Percentiles rank a stretch among this genome's conserved stretches.
phyloP scores from a whole-genome alignment of 305 asterid genomes.

The Solanum aculeatissimum region DNA sequence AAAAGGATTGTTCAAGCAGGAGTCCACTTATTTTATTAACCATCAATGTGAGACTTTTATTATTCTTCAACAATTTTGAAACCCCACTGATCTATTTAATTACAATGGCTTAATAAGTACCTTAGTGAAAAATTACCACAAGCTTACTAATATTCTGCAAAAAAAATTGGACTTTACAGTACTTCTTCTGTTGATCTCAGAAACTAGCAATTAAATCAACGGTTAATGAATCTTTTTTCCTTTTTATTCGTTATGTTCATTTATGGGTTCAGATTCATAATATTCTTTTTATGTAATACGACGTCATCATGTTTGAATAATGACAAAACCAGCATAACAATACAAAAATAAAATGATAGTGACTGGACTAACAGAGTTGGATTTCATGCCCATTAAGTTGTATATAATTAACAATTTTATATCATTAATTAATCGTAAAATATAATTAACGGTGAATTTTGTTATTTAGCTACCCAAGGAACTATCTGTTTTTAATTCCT shows the following conservation, averaged over 20 bases:
- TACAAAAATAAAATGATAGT: neutral
- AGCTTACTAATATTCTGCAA: neutral
- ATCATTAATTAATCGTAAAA: neutral
- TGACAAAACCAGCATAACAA: neutral
- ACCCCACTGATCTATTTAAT: neutral
- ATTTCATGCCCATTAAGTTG: neutral
- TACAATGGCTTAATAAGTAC: neutral
- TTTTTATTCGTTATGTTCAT: neutral
- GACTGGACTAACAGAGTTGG: neutral
- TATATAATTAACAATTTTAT: too few relatives aligned
- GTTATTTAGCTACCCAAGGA: neutral
- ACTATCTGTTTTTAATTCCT: too few relatives aligned
- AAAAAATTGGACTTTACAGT: neutral
- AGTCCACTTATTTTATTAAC: too few relatives aligned
- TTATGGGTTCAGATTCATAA: neutral
- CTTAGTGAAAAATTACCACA: neutral
- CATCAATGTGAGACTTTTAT: too few relatives aligned
- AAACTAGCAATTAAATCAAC: neutral
- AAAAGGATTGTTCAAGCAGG: too few relatives aligned
- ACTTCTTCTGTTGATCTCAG: neutral
- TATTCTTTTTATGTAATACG: neutral
- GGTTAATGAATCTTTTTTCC: neutral
- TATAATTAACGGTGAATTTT: neutral
- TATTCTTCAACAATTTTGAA: too few relatives aligned
- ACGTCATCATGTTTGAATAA: neutral